Base-by-base conservation (phyloP, 2,329 filamentous ascomycete species). In the Scedosporium minutisporum region DNA sequence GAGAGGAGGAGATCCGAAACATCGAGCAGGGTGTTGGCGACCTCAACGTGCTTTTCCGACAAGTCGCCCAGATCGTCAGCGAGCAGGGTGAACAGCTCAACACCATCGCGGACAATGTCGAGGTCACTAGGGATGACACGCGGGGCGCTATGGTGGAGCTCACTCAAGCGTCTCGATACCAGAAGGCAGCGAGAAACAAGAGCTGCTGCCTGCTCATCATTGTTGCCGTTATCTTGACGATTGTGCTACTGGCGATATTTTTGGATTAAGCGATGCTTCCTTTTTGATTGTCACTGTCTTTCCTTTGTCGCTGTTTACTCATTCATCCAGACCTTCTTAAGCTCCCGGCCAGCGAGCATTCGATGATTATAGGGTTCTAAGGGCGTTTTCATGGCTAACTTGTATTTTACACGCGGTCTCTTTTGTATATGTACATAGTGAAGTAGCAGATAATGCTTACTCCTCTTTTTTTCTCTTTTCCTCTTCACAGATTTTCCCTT, bases 11-110 rank as follows among this genome's bases (percentile, higher is more conserved):
- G 78, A 99, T 99, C 67, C 88, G 93, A 65, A 96, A 96, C 72
- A 99, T 99, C 70, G 95, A 97, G 77, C 93, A 97, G 75, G 92
- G 90, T 62, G 95, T 99, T 6, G 90, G 90, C 62, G 95, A 99
- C 71, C 79, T 99, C 65, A 99, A 99, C 70, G 95, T 97, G 71
- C 82, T 99, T 53, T 99, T 99, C 81, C 84, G 93, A 66, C 93
- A 99, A 78, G 92, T 99, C n/a, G 95, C 93, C 57, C 92, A 96
- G 74, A 97, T 99, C 74, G 93, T 99, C 60, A 86, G 86, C 65
- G 93, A 97, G 76, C 95, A 99, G 77, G 95, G 95, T 60, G 90
- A 91, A 68, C 86, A 90, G 75, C 80, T 99, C 33, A 89, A 93
- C 71, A 90, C 90, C 18, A 96, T 99, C 69, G 87, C 87, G 65